phyloP scores from a whole-genome alignment of 2,329 filamentous ascomycete species.

The Catunica adiposa region DNA sequence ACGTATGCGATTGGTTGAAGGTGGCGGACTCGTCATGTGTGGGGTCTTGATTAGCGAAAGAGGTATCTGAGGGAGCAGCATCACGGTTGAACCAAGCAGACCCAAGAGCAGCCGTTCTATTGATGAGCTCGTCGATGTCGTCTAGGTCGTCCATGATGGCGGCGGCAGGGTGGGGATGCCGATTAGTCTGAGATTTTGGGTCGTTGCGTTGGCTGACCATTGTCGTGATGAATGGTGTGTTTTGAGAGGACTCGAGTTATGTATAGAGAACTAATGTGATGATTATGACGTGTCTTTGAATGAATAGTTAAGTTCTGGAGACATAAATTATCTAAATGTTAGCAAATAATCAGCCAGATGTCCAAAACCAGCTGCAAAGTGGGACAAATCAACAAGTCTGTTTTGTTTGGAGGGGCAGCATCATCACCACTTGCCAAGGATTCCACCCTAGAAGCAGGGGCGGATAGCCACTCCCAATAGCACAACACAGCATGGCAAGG shows the following conservation, averaged over 20 bases:
- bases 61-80: not conserved
- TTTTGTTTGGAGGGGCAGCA: constrained; percentile 1
- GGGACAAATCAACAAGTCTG: not conserved
- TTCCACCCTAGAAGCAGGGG: not conserved
- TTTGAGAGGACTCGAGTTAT: not conserved
- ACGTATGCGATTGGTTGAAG: not conserved
- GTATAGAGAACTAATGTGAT: constrained; percentile 9
- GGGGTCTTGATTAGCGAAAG: constrained; percentile 1
- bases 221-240: not conserved
- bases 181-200: not conserved
- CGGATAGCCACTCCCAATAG: no score
- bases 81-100: constrained; percentile 12
- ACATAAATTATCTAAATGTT: not conserved
- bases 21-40: not conserved
- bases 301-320: not conserved
- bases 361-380: not conserved
- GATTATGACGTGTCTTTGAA: not conserved
- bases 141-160: constrained; percentile 5
- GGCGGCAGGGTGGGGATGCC: not conserved
- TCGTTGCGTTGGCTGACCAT: constrained; percentile 8
- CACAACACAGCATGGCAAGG: no score
- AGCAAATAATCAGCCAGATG: not conserved
- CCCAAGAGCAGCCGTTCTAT: constrained; percentile 11
- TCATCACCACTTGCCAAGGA: not conserved
- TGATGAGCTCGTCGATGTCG: constrained; percentile 13